Evolutionary conservation across 1,139 yeast genomes (phyloP).

Genomic region (Suhomyces anneliseae): DNA sequence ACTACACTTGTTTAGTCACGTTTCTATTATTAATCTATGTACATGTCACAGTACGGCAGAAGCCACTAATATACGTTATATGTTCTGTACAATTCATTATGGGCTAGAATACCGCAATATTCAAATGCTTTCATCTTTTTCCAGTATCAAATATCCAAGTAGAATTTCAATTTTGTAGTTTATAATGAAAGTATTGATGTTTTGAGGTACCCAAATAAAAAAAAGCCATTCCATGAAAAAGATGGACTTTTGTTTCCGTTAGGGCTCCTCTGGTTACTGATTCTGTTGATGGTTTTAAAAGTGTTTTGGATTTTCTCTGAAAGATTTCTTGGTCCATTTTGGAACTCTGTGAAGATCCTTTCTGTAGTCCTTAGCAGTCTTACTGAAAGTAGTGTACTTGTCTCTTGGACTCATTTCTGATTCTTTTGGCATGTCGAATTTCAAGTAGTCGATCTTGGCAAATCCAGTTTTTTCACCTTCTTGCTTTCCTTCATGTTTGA

Average conservation of each 20-base stretch:
- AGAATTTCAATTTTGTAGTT: background rate
- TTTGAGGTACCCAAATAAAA: background rate
- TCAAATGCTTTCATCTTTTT: no score
- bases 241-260: no score
- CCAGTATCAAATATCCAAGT: no score
- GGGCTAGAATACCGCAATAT: background rate
- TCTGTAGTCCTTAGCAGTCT: constrained; percentile 73
- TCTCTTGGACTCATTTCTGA: constrained; percentile 75
- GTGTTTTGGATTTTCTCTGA: constrained; percentile 78
- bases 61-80: background rate
- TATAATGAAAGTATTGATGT: background rate
- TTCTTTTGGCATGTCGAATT: constrained; percentile 71
- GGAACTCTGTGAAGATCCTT: constrained; percentile 86
- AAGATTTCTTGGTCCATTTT: constrained; percentile 84
- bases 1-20: background rate
- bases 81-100: background rate
- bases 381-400: constrained; percentile 85
- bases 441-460: constrained; percentile 53
- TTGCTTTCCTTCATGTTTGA: constrained; percentile 16
- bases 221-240: no score
- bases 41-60: background rate
- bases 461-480: constrained; percentile 47
- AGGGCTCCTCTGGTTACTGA: no score
- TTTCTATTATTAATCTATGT: background rate
- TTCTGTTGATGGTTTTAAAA: constrained; percentile 40